Conservation (phyloP, 2,329 filamentous ascomycete species). For the Biscogniauxia sp. region DNA sequence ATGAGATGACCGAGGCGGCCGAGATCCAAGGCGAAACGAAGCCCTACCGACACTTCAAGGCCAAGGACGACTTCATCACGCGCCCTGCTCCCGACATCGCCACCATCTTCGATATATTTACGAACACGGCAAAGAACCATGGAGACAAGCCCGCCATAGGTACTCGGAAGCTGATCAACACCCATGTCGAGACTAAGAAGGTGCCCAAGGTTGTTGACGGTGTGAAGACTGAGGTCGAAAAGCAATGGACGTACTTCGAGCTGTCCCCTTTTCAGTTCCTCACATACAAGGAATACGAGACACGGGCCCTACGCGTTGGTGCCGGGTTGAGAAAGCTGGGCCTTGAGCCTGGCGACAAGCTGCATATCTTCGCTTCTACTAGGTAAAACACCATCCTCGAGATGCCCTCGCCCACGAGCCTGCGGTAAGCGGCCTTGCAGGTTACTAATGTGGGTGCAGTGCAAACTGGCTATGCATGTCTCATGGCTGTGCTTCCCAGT, state of each 20-base stretch:
- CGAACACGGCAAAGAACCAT: constrained; percentile 62
- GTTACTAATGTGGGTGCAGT: constrained; percentile 41
- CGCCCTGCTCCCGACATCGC: constrained; percentile 66
- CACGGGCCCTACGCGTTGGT: constrained; percentile 66
- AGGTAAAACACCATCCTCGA: constrained; percentile 47
- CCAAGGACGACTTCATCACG: constrained; percentile 67
- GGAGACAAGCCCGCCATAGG: constrained; percentile 66
- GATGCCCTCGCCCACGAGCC: neutral
- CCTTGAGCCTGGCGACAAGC: constrained; percentile 60
- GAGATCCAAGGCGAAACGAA: constrained; percentile 79
- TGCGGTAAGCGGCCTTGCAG: neutral
- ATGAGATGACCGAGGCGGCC: constrained; percentile 67
- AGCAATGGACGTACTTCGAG: constrained; percentile 90
- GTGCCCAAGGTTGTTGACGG: constrained; percentile 86
- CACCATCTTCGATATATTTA: constrained; percentile 78
- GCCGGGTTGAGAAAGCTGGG: constrained; percentile 74
- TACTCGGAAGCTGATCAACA: constrained; percentile 69
- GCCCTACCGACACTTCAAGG: constrained; percentile 70
- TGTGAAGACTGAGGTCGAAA: constrained; percentile 74
- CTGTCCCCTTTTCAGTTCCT: constrained; percentile 73
- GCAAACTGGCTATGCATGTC: constrained; percentile 82
- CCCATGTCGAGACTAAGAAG: constrained; percentile 83
- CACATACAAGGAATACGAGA: constrained; percentile 77
- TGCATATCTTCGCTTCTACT: constrained; percentile 84
- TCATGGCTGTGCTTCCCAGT: constrained; percentile 76